These are phyloP conservation scores for Ustilago loliicola DNA, from an alignment of 1,284 basidiomycete species.

Conservation along the genomic window DNA sequence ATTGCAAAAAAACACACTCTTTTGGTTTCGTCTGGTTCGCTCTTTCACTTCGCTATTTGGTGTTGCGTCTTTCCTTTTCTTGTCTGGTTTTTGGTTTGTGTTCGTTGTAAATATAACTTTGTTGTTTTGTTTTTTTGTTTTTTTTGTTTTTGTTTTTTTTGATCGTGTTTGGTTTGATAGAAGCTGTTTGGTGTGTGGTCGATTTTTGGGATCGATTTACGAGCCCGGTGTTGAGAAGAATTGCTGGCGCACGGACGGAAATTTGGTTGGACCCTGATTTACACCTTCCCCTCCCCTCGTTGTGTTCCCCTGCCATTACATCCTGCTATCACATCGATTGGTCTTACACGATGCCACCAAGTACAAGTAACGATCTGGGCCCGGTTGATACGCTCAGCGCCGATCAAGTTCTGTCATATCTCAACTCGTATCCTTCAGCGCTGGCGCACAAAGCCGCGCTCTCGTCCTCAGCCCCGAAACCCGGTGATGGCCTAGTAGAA, in stretches of 20 bases:
- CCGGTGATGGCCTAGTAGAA: background rate
- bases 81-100: background rate
- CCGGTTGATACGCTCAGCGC: background rate
- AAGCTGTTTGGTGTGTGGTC: background rate
- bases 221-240: background rate
- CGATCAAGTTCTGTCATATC: background rate
- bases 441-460: conserved; percentile 4
- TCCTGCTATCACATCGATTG: background rate
- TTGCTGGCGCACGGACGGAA: background rate
- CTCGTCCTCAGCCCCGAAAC: background rate
- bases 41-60: conserved; percentile 6
- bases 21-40: conserved; percentile 4
- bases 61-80: background rate
- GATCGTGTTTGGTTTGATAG: background rate
- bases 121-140: background rate
- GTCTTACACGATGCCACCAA: conserved; percentile 1
- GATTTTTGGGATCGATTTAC: background rate
- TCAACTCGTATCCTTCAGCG: conserved; percentile 11
- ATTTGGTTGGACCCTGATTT: conserved; percentile 5
- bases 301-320: background rate
- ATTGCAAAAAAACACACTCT: conserved; percentile 6
- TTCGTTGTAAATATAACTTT: conserved; percentile 3
- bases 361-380: background rate
- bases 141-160: background rate
- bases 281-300: background rate